phyloP scores from a whole-genome alignment of 306 rosid species.

The Castanea mollissima region DNA sequence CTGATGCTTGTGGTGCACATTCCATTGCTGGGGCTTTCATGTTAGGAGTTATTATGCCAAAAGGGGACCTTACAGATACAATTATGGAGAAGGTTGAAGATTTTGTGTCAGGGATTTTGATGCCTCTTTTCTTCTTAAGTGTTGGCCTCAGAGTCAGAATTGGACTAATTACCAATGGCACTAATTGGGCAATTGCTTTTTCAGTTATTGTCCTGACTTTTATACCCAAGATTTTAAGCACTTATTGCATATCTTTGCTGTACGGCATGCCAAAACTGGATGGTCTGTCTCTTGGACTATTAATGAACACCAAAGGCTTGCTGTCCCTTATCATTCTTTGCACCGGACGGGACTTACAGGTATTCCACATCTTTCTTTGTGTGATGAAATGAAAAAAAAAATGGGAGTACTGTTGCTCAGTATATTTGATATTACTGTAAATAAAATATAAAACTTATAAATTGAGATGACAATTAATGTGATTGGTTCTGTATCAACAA shows the following conservation, averaged over 20 bases:
- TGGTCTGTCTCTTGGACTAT: constrained; percentile 34
- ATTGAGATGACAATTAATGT: no score
- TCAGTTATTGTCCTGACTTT: constrained; percentile 17
- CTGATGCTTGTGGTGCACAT: constrained; percentile 31
- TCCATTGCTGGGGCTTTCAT: constrained; percentile 40
- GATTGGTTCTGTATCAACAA: rapidly evolving
- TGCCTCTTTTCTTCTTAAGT: constrained; percentile 35
- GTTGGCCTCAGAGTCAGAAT: constrained; percentile 28
- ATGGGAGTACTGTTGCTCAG: no score
- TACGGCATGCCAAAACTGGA: constrained; percentile 31
- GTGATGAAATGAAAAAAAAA: no score
- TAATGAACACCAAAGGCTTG: constrained; percentile 47
- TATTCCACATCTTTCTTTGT: neutral
- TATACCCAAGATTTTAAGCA: constrained; percentile 28
- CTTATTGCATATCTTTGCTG: constrained; percentile 24
- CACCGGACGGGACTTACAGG: constrained; percentile 30
- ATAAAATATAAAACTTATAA: no score
- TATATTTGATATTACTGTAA: no score
- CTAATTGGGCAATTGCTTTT: neutral
- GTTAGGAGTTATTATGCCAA: constrained; percentile 48
- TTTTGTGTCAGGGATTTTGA: constrained; percentile 29
- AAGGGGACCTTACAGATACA: constrained; percentile 33
- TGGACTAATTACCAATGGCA: neutral
- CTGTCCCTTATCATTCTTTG: constrained; percentile 27
- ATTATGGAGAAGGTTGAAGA: constrained; percentile 29